Evolutionary conservation across 371 early-diverging fungal species (phyloP).

Genomic region (Fennellomyces sp.): DNA sequence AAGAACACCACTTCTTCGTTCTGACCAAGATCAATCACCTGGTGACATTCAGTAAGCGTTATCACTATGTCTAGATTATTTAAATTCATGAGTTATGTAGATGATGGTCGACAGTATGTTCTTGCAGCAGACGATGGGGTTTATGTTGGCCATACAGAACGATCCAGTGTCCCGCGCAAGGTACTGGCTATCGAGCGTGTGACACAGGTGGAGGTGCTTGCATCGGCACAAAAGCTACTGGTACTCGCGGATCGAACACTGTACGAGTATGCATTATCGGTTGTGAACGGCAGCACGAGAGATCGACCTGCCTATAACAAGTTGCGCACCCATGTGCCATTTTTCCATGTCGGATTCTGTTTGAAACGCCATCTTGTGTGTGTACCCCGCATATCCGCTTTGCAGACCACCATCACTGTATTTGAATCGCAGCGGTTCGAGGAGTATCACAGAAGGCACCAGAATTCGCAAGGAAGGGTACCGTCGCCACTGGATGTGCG

Average conservation of each 20-base stretch:
- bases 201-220: slow-evolving; percentile 41
- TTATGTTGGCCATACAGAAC: slow-evolving; percentile 40
- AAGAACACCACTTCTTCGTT: slow-evolving; percentile 21
- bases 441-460: slow-evolving; percentile 10
- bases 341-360: slow-evolving; percentile 42
- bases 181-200: slow-evolving; percentile 35
- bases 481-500: slow-evolving; percentile 13
- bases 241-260: slow-evolving; percentile 38
- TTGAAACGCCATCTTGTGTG: slow-evolving; percentile 30
- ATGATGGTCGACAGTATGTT: slow-evolving; percentile 38
- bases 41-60: slow-evolving; percentile 40
- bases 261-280: slow-evolving; percentile 43
- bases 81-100: slow-evolving; percentile 15
- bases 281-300: slow-evolving; percentile 25
- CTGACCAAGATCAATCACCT: slow-evolving; percentile 33
- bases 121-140: slow-evolving; percentile 45
- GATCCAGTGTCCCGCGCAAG: slow-evolving; percentile 26
- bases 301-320: slow-evolving; percentile 13
- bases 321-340: slow-evolving; percentile 23
- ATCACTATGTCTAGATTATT: background rate
- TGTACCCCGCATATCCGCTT: slow-evolving; percentile 26
- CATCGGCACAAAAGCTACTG: slow-evolving; percentile 36
- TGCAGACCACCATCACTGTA: slow-evolving; percentile 28
- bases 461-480: background rate
- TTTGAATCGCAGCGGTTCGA: slow-evolving; percentile 26